Conservation (phyloP, 192 early-diverging fungal species). For the Backusella mclennaniae region DNA sequence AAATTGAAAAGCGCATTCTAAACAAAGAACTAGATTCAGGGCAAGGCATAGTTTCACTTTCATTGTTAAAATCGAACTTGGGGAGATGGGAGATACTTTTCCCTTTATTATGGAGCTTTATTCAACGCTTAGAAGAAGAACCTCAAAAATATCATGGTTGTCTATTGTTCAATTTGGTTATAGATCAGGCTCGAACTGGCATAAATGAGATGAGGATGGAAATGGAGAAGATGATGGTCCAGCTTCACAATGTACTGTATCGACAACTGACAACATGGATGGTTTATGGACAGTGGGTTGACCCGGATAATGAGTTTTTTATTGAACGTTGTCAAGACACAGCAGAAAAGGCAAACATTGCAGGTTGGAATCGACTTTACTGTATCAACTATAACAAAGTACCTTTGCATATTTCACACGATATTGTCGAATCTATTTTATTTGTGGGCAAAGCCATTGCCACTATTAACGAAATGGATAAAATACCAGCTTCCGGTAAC, state of each 20-base stretch:
- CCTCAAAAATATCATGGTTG: constrained; percentile 44
- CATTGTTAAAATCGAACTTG: constrained; percentile 39
- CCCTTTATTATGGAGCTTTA: constrained; percentile 40
- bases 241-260: constrained; percentile 52
- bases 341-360: constrained; percentile 1
- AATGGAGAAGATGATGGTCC: constrained; percentile 45
- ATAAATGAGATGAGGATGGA: constrained; percentile 47
- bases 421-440: constrained; percentile 58
- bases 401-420: constrained; percentile 50
- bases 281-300: constrained; percentile 61
- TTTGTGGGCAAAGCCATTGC: constrained; percentile 69
- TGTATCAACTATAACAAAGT: constrained; percentile 41
- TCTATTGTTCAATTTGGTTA: constrained; percentile 48
- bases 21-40: constrained; percentile 53
- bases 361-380: constrained; percentile 51
- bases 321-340: constrained; percentile 25
- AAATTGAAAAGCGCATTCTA: constrained; percentile 49
- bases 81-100: constrained; percentile 53
- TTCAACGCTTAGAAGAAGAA: constrained; percentile 37
- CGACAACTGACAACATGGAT: constrained; percentile 65
- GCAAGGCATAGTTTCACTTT: constrained; percentile 40
- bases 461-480: constrained; percentile 40
- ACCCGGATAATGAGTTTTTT: constrained; percentile 68
- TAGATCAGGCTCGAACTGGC: constrained; percentile 50
- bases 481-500: constrained; percentile 13